Base-by-base conservation (phyloP, 208 protist genomes). In the Crithidia thermophila region DNA sequence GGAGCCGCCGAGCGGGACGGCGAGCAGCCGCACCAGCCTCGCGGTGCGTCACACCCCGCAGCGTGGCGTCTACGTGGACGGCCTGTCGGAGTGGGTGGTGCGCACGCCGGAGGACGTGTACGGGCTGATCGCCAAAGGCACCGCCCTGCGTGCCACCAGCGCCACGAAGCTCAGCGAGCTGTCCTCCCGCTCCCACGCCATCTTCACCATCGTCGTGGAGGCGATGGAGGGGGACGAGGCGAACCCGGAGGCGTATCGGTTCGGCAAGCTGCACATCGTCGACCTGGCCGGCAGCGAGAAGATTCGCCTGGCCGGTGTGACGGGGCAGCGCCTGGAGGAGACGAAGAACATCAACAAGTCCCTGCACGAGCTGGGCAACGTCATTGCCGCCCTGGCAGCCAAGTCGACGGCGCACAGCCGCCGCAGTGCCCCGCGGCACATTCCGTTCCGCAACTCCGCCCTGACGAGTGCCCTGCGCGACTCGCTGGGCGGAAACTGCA, bases 371-470 rank as follows among this genome's bases (percentile, higher is more conserved):
- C 81, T 97, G 3, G 86, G 88, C 55, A 87, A 92, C 64, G 93
- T 97, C 53, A 97, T 97, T 57, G 77, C 91, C 37, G 85, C 90
- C 9, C 82, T 97, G n/a, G 86, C 67, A 79, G 91, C 65, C 65
- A 94, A 74, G 79, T 81, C 68, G 68, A 77, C 62, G 70, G 77
- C 16, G 51, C 75, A 39, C 80, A 89, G 90, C 42, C 40, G 86
- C 73, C 43, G 61, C 72, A 49, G 68, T 18, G 53, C 45, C 14
- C 53, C n/a, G 27, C 37, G 56, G 34, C 97, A 99, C 79, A 75
- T 98, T 14, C 97, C 97, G 14, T 99, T 96, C 76, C 92, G 96
- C 43, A 95, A 98, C 81, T 97, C 87, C n/a, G 97, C 97, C 74
- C 89, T 99, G 73, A 99, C 97, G 6, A 91, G 96, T 78, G 84